Evolutionary conservation across 140 eudicot species (phyloP).

Genomic region (Erigeron philadelphicus): DNA sequence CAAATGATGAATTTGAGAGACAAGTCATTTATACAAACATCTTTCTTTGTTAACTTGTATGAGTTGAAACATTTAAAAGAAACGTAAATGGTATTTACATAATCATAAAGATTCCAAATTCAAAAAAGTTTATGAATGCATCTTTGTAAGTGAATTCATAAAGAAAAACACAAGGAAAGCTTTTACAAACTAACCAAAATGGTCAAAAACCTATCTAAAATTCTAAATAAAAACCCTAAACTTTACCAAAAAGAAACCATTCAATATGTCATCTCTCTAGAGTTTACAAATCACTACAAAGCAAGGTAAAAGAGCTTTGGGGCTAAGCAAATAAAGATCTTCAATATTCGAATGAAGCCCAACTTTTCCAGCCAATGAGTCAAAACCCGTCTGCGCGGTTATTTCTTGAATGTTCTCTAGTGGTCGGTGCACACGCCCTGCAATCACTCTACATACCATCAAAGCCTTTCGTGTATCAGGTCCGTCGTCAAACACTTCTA

Average conservation of each 20-base stretch:
- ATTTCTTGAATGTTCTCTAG: slow-evolving; percentile 83
- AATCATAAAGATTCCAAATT: slow-evolving; percentile 5
- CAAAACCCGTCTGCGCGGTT: slow-evolving; percentile 78
- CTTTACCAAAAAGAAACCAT: slow-evolving; percentile 31
- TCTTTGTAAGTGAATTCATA: slow-evolving; percentile 18
- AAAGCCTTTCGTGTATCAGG: slow-evolving; percentile 57
- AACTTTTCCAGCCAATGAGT: slow-evolving; percentile 94
- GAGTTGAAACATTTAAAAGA: neutral
- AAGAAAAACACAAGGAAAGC: slow-evolving; percentile 11
- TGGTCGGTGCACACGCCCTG: slow-evolving; percentile 92
- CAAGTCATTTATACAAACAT: too few species aligned
- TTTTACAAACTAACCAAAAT: slow-evolving; percentile 21
- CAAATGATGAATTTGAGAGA: neutral
- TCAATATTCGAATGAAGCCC: slow-evolving; percentile 83
- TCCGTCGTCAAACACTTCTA: slow-evolving; percentile 40
- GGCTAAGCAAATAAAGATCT: slow-evolving; percentile 93
- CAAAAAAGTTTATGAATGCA: slow-evolving; percentile 30
- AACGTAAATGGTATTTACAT: neutral
- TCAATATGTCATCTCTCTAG: slow-evolving; percentile 27
- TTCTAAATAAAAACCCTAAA: slow-evolving; percentile 7
- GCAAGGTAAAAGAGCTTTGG: slow-evolving; percentile 95
- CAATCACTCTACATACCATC: slow-evolving; percentile 90
- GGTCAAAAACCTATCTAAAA: slow-evolving; percentile 26
- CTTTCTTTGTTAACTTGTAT: too few species aligned
- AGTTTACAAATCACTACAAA: slow-evolving; percentile 90